These are phyloP conservation scores for Platismatia glauca DNA, from an alignment of 495 filamentous ascomycete species.

Conservation along the genomic window DNA sequence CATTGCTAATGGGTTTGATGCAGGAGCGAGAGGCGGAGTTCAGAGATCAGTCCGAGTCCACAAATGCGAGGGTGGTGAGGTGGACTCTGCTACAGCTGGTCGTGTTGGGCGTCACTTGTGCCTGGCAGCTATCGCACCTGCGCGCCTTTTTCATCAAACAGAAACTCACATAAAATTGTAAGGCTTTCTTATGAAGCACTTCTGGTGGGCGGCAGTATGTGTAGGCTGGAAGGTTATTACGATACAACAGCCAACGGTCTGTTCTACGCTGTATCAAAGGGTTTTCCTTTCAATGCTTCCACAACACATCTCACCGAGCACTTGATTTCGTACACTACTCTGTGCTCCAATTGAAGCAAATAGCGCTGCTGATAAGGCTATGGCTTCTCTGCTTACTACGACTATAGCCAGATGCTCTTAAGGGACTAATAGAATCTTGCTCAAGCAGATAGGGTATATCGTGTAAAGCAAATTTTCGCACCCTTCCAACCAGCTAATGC, in stretches of 20 bases:
- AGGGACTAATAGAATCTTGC: background rate
- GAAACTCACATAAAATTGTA: conserved; percentile 67
- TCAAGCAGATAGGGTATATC: conserved; percentile 2
- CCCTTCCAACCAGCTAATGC: background rate
- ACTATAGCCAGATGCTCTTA: background rate
- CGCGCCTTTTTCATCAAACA: conserved; percentile 99
- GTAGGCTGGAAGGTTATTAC: background rate
- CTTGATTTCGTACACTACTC: background rate
- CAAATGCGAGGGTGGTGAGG: conserved; percentile 84
- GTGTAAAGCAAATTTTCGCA: background rate
- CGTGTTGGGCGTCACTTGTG: conserved; percentile 83
- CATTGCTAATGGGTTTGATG: conserved; percentile 2
- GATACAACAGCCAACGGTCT: background rate
- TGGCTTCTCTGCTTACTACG: background rate
- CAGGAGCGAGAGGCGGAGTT: conserved; percentile 98
- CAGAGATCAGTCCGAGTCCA: conserved; percentile 90
- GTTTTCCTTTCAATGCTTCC: background rate
- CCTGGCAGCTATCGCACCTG: conserved; percentile 94
- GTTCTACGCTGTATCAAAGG: background rate
- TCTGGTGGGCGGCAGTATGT: background rate
- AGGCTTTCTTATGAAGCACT: background rate
- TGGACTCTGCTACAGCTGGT: conserved; percentile 88
- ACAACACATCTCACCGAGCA: background rate
- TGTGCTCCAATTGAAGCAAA: background rate
- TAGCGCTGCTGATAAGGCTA: background rate